A percentile compares a stretch with the other conserved stretches of the same genome.
These are phyloP conservation scores for Stentor roeselii DNA, from an alignment of 73 alveolate species.

Conservation along the genomic window DNA sequence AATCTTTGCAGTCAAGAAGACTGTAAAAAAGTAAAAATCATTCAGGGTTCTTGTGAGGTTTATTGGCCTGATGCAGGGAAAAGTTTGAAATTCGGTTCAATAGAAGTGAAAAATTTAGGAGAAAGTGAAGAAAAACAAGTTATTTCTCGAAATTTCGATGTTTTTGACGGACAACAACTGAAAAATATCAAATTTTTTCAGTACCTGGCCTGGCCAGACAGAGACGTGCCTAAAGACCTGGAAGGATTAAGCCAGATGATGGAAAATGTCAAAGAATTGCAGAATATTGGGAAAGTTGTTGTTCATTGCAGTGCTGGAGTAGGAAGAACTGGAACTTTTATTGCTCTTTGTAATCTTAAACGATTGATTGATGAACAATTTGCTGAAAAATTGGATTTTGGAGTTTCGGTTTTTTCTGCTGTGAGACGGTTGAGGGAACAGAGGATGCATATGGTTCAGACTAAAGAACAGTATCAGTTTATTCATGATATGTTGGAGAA, in stretches of 20 bases:
- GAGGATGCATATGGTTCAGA: constrained; percentile 61
- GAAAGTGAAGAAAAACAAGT: neutral
- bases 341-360: constrained; percentile 20
- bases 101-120: neutral
- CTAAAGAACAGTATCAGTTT: constrained; percentile 46
- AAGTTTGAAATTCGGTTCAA: neutral
- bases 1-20: constrained; percentile 70
- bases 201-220: constrained; percentile 85
- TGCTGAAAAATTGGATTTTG: constrained; percentile 29
- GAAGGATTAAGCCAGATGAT: neutral
- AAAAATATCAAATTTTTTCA: constrained; percentile 49
- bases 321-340: constrained; percentile 66
- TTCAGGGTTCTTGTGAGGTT: constrained; percentile 30
- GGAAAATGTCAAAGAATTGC: neutral
- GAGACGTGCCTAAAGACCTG: constrained; percentile 63
- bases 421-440: constrained; percentile 75
- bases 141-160: constrained; percentile 14
- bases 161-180: constrained; percentile 16
- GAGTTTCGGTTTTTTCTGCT: constrained; percentile 56
- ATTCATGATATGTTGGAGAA: neutral
- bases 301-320: constrained; percentile 75
- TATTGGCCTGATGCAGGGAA: constrained; percentile 31
- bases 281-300: constrained; percentile 36
- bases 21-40: constrained; percentile 33
- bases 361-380: constrained; percentile 7